Evolutionary conservation across 2,329 filamentous ascomycete species (phyloP).

Genomic region (Botryotinia globosa): DNA sequence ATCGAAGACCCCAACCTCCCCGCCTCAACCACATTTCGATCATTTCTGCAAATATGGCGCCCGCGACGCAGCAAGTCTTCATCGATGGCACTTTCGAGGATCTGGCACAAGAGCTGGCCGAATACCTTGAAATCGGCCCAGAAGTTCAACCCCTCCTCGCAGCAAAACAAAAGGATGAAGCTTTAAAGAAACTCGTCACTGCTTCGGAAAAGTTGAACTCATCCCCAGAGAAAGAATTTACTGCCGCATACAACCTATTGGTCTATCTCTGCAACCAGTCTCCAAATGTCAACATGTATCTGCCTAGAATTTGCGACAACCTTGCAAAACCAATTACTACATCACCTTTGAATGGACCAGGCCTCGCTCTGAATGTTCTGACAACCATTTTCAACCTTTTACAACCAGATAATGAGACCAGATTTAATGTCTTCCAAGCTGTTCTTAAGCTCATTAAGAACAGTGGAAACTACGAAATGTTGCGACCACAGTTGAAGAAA

Average conservation of each 20-base stretch:
- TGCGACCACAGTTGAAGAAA: slow-evolving; percentile 80
- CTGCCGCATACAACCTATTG: slow-evolving; percentile 93
- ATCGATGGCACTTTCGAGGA: slow-evolving; percentile 94
- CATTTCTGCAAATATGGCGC: slow-evolving; percentile 30
- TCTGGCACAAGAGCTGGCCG: slow-evolving; percentile 89
- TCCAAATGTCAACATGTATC: slow-evolving; percentile 78
- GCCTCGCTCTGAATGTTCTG: slow-evolving; percentile 83
- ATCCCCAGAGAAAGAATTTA: slow-evolving; percentile 94
- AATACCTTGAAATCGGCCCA: slow-evolving; percentile 76
- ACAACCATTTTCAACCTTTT: slow-evolving; percentile 97
- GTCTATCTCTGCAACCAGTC: slow-evolving; percentile 89
- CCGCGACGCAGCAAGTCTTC: slow-evolving; percentile 52
- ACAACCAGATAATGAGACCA: slow-evolving; percentile 68
- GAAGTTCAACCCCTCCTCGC: slow-evolving; percentile 72
- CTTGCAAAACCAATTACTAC: slow-evolving; percentile 83
- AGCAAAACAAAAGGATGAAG: slow-evolving; percentile 73
- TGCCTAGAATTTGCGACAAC: slow-evolving; percentile 84
- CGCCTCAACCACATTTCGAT: slow-evolving; percentile 20
- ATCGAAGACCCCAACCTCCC: slow-evolving; percentile 17
- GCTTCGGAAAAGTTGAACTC: slow-evolving; percentile 74
- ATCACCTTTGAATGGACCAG: slow-evolving; percentile 79
- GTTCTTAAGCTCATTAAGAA: slow-evolving; percentile 80
- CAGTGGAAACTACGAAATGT: slow-evolving; percentile 74
- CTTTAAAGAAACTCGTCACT: slow-evolving; percentile 83
- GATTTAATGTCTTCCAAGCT: slow-evolving; percentile 87